These are phyloP conservation scores for Volutella citrinella DNA, from an alignment of 2,329 filamentous ascomycete genomes.

Conservation along the genomic window DNA sequence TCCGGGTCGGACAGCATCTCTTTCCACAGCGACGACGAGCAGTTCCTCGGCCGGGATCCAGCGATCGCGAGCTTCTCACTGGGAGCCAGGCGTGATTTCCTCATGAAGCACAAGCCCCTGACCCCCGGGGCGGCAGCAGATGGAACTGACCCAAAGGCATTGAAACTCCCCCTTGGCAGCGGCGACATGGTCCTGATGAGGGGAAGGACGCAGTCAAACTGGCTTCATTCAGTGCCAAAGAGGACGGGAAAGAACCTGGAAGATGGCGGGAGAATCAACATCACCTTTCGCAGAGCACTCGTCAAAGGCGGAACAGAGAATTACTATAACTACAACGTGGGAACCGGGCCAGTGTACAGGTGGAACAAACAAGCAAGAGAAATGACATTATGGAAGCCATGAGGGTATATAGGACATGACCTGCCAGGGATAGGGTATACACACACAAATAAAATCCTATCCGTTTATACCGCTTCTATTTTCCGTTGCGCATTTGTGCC, in stretches of 20 bases:
- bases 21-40: slow-evolving; percentile 78
- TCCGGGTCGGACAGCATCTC: slow-evolving; percentile 72
- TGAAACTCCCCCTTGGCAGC: slow-evolving; percentile 55
- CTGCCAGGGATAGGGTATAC: slow-evolving; percentile 6
- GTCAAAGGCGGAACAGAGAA: slow-evolving; percentile 73
- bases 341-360: slow-evolving; percentile 62
- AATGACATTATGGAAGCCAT: slow-evolving; percentile 40
- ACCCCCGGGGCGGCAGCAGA: slow-evolving; percentile 30
- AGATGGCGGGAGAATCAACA: slow-evolving; percentile 68
- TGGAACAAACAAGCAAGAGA: slow-evolving; percentile 60
- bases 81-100: slow-evolving; percentile 69
- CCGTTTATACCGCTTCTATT: slow-evolving; percentile 33
- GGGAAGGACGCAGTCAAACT: slow-evolving; percentile 70
- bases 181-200: slow-evolving; percentile 82
- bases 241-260: slow-evolving; percentile 60
- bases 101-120: slow-evolving; percentile 73
- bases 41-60: slow-evolving; percentile 67
- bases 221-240: slow-evolving; percentile 78
- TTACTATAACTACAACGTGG: slow-evolving; percentile 83
- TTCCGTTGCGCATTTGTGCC: slow-evolving; percentile 84
- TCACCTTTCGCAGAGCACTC: slow-evolving; percentile 72
- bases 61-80: slow-evolving; percentile 74
- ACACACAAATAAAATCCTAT: slow-evolving; percentile 5
- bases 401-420: slow-evolving; percentile 18
- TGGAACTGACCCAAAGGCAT: slow-evolving; percentile 32